Base-by-base conservation (phyloP, 176 grass and related monocot species). In the Thinopyrum elongatum region DNA sequence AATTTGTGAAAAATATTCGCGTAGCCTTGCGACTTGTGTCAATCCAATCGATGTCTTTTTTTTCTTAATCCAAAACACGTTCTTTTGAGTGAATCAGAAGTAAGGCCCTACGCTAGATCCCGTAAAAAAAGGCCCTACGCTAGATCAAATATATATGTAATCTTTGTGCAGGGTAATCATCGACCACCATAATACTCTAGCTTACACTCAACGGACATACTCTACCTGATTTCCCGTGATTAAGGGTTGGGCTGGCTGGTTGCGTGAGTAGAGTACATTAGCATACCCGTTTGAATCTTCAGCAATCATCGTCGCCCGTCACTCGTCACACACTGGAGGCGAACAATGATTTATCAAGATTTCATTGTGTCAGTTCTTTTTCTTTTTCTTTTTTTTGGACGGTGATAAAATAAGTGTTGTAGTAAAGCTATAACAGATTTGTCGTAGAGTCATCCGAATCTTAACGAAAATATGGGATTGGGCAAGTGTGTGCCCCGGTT, bases 41-140 rank as follows among this genome's bases (percentile, higher is more conserved):
- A 25, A 44, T 42, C 70, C 5, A 17, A 60, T 61, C 10, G 11
- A 28, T 36, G 33, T 7, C 69, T 4, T 3, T 53, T 53, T 53
- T 74, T 47, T 2, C 42, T 13, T 21, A 30, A 41, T 39, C 70
- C 4, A n/a, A 67, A 44, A 19, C 22, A 86, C 29, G 83, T 86
- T 71, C 83, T 82, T 86, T 13, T 4, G 72, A 78, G 70, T 77
- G 71, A 78, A 77, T 64, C 88, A 10, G 63, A 86, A 77, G 71
- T 62, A 76, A 82, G 27, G 13, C 27, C 28, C 82, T 53, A 53
- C 5, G 4, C 15, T 53, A 14, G 6, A 28, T 29, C 4, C 4
- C 62, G 3, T 10, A 59, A 80, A 74, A 74, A 25, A 79, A 75
- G 23, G 14, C 46, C 21, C 82, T 77, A 78, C 29, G 7, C 1